These are phyloP conservation scores for Beauveria sp. DNA, from an alignment of 2,329 filamentous ascomycete species.

Conservation along the genomic window DNA sequence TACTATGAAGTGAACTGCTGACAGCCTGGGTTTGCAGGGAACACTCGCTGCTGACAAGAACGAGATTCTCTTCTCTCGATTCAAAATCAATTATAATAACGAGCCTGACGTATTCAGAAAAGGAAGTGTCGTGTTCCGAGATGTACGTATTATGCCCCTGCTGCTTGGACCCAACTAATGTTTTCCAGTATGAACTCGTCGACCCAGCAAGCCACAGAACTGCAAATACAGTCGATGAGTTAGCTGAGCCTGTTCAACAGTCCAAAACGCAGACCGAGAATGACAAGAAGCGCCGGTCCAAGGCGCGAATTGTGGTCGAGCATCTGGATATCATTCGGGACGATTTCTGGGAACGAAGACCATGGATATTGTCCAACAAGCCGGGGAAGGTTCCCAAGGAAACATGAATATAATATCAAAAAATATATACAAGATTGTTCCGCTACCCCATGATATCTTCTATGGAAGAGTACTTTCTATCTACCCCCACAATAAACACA, in stretches of 20 bases:
- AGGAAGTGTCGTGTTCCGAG: constrained; percentile 81
- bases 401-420: constrained; percentile 24
- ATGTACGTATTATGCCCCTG: constrained; percentile 44
- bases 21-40: constrained; percentile 44
- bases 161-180: constrained; percentile 18
- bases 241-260: constrained; percentile 46
- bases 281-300: constrained; percentile 70
- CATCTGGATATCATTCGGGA: constrained; percentile 94
- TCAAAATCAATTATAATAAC: constrained; percentile 96
- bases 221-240: constrained; percentile 37
- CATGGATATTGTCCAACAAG: constrained; percentile 74
- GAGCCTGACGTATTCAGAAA: constrained; percentile 90
- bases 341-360: constrained; percentile 82
- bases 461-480: neutral
- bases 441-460: neutral
- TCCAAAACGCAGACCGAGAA: constrained; percentile 80
- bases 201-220: constrained; percentile 46
- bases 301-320: constrained; percentile 72
- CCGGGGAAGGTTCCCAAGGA: constrained; percentile 63
- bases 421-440: neutral
- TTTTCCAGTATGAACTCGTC: constrained; percentile 58
- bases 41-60: constrained; percentile 86
- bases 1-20: constrained; percentile 10
- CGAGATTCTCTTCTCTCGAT: constrained; percentile 84
- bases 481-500: neutral